Conservation (phyloP, 2,329 filamentous ascomycete genomes). For the Mollisia scopiformis region DNA sequence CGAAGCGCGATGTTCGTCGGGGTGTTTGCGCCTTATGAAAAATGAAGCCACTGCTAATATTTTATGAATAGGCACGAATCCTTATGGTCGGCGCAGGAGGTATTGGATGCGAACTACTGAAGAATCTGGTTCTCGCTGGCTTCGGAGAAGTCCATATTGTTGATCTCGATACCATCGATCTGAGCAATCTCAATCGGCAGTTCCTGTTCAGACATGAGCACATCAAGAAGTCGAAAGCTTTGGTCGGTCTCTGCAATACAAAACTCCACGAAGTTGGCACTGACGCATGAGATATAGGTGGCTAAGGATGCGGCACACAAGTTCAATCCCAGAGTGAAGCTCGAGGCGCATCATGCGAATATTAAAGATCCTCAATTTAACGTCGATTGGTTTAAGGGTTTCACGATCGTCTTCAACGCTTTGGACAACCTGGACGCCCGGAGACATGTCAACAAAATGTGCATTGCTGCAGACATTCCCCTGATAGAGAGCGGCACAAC, state of each 20-base stretch:
- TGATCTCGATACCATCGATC: constrained; percentile 96
- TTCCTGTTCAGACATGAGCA: constrained; percentile 97
- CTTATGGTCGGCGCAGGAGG: constrained; percentile 96
- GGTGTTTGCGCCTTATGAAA: constrained; percentile 12
- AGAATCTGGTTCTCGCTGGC: constrained; percentile 90
- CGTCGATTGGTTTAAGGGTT: constrained; percentile 83
- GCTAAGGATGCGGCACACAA: constrained; percentile 88
- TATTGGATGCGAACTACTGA: constrained; percentile 96
- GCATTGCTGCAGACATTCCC: constrained; percentile 85
- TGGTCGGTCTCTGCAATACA: constrained; percentile 58
- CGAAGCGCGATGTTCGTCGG: background rate
- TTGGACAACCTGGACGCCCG: constrained; percentile 94
- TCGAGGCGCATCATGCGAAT: constrained; percentile 89
- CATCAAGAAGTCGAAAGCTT: constrained; percentile 94
- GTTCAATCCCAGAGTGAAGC: constrained; percentile 87
- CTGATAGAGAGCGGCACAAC: constrained; percentile 96
- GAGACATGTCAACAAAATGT: constrained; percentile 97
- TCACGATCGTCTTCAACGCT: constrained; percentile 92
- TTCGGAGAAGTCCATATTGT: constrained; percentile 95
- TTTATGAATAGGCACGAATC: constrained; percentile 70
- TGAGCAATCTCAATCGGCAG: constrained; percentile 96
- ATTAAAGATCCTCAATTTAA: constrained; percentile 91
- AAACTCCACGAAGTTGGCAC: background rate
- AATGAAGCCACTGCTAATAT: constrained; percentile 37
- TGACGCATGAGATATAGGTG: constrained; percentile 56